Evolutionary conservation across 352 stramenopile species (phyloP).

Genomic region (Globisporangium nodosum): DNA sequence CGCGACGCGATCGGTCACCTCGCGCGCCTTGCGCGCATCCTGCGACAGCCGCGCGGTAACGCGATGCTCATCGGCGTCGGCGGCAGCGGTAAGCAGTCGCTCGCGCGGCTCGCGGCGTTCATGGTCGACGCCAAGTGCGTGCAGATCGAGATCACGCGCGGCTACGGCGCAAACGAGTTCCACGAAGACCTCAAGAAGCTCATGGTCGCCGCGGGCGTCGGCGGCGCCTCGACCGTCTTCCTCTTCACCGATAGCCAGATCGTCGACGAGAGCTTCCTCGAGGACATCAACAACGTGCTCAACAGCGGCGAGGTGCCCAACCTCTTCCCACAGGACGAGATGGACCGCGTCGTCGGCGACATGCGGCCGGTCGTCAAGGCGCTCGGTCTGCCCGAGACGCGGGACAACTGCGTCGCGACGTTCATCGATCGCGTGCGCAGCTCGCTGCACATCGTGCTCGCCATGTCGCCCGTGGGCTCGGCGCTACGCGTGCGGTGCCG

Average conservation of each 20-base stretch:
- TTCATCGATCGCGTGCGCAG: constrained; percentile 92
- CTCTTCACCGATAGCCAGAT: constrained; percentile 96
- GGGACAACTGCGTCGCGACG: constrained; percentile 86
- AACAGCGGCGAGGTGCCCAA: constrained; percentile 96
- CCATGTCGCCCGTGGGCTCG: constrained; percentile 92
- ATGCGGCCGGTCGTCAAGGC: constrained; percentile 89
- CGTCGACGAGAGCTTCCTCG: constrained; percentile 92
- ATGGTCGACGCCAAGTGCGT: constrained; percentile 90
- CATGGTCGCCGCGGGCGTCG: constrained; percentile 91
- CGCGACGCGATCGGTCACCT: constrained; percentile 90
- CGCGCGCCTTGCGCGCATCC: constrained; percentile 82
- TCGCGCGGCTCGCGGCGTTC: constrained; percentile 88
- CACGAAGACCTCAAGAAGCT: constrained; percentile 92
- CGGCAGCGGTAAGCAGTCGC: constrained; percentile 91
- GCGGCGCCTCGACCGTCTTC: constrained; percentile 78
- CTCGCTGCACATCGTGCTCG: constrained; percentile 93
- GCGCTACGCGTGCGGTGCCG: constrained; percentile 89
- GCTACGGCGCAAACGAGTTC: constrained; percentile 88
- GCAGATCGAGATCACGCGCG: constrained; percentile 91
- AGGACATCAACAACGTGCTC: constrained; percentile 97
- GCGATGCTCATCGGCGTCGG: constrained; percentile 96
- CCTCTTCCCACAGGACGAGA: constrained; percentile 90
- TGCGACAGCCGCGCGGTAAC: constrained; percentile 91
- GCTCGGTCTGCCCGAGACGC: constrained; percentile 85
- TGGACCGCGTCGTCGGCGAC: constrained; percentile 91